Conservation (phyloP, 2,329 filamentous ascomycete genomes). For the Fonsecaea pedrosoi region DNA sequence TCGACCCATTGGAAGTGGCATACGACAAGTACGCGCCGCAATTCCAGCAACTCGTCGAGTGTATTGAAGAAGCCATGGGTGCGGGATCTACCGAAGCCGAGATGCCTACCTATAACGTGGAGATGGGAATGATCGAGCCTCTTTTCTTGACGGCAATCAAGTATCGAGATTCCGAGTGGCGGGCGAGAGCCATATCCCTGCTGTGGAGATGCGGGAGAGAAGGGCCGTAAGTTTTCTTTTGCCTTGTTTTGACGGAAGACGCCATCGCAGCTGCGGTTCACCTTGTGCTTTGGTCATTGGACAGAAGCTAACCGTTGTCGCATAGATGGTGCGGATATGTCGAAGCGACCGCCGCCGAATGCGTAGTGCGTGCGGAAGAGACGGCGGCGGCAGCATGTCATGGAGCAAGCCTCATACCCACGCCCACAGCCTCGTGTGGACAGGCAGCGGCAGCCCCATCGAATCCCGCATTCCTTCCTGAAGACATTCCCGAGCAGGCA, state of each 20-base stretch:
- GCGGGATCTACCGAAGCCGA: not conserved
- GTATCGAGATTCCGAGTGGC: slow-evolving; percentile 17
- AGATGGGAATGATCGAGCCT: slow-evolving; percentile 22
- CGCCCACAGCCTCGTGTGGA: not conserved
- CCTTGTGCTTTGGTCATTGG: not conserved
- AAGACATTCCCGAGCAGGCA: slow-evolving; percentile 5
- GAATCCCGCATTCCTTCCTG: not conserved
- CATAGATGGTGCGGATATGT: slow-evolving; percentile 9
- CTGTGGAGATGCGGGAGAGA: slow-evolving; percentile 17
- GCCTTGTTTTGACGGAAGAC: not conserved
- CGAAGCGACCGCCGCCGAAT: not conserved
- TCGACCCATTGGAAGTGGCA: slow-evolving; percentile 4
- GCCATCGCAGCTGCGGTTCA: not conserved
- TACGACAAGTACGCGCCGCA: slow-evolving; percentile 24
- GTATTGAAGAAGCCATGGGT: slow-evolving; percentile 11
- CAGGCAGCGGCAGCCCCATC: not conserved
- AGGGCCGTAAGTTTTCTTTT: slow-evolving; percentile 13
- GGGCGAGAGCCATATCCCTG: slow-evolving; percentile 18
- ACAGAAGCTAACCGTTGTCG: not conserved
- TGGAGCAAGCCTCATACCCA: not conserved
- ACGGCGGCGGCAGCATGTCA: not conserved
- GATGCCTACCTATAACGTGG: slow-evolving; percentile 11
- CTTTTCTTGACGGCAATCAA: slow-evolving; percentile 23
- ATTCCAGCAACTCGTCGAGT: slow-evolving; percentile 20
- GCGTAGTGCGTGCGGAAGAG: slow-evolving; percentile 17